Conservation (phyloP, 2,329 filamentous ascomycete genomes). For the Chalara sp. region DNA sequence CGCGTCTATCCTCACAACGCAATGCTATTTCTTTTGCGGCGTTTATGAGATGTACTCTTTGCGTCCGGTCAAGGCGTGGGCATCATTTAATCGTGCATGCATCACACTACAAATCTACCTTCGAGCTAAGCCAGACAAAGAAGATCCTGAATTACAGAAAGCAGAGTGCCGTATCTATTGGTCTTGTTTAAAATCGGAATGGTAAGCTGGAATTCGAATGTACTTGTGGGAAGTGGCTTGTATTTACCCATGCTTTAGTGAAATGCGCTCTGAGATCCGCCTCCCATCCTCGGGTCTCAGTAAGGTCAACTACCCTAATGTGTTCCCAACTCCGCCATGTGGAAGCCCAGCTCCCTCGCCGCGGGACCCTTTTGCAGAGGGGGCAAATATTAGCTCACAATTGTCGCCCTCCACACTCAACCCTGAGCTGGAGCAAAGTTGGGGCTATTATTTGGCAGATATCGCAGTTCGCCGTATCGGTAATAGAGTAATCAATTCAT, state of each 20-base stretch:
- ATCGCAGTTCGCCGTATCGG: conserved; percentile 35
- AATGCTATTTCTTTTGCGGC: conserved; percentile 34
- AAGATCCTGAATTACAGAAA: not conserved
- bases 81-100: conserved; percentile 2
- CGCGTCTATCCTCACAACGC: conserved; percentile 27
- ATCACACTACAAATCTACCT: conserved; percentile 4
- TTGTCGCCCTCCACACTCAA: not conserved
- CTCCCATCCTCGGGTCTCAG: conserved; percentile 2
- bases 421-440: conserved; percentile 14
- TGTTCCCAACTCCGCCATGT: conserved; percentile 4
- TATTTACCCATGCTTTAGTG: not conserved
- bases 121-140: not conserved
- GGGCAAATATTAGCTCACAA: not conserved
- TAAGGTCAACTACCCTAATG: conserved; percentile 3
- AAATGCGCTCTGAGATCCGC: conserved; percentile 2
- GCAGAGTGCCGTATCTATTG: conserved; percentile 3
- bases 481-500: conserved; percentile 33
- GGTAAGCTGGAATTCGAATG: not conserved
- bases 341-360: not conserved
- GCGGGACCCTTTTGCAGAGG: not conserved
- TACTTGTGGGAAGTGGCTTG: not conserved
- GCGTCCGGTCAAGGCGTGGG: conserved; percentile 31
- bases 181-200: conserved; percentile 4
- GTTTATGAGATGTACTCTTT: conserved; percentile 35
- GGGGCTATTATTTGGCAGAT: conserved; percentile 39